Evolutionary conservation across 208 protist species (phyloP), one percentile per base, ranked within the genome.

Genomic region (Crithidia thermophila): DNA sequence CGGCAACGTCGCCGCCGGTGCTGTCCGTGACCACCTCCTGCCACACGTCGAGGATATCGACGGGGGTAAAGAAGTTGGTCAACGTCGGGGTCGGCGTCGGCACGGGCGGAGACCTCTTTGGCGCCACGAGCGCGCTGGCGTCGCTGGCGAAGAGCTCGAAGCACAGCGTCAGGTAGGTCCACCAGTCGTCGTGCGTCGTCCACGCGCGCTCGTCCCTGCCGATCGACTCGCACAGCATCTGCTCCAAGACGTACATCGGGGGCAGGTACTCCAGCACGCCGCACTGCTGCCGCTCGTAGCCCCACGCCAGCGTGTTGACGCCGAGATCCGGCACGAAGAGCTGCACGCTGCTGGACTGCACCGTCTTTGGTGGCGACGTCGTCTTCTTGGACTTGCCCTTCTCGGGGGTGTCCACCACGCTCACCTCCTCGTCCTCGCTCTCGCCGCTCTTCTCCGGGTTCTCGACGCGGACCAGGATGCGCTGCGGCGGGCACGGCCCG

Each of bases 251-350:
- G 77, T 92, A 92, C 21, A 76, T 25, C 14, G 85, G 87, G 1
- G 90, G 60, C 25, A 95, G 60, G 67, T 94, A 95, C 82, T 95
- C 87, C 13, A 95, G 62, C 31, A 91, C 84, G 53, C 90, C 87
- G 52, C 80, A 87, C 77, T 95, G 90, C 75, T 95, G 90, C 14
- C 87, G 82, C 67, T 91, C 84, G 72, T 90, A 95, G 50, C 77
- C 68, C 87, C 87, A 95, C 7, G 85, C 75, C 47, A 74, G 46
- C 27, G 85, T 82, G 57, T 85, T 81, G 58, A 94, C 71, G 46
- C 87, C 87, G 30, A 93, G 58, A 39, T 82, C 78, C 18, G 77
- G 75, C 57, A 93, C 72, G 49, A 92, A 85, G 18, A 95, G 63
- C 56, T 90, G 83, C 31, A 94, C 76, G 64, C 79, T 55, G 30